Conservation (phyloP, 305 asterid genomes). For the Fraxinus angustifolia region DNA sequence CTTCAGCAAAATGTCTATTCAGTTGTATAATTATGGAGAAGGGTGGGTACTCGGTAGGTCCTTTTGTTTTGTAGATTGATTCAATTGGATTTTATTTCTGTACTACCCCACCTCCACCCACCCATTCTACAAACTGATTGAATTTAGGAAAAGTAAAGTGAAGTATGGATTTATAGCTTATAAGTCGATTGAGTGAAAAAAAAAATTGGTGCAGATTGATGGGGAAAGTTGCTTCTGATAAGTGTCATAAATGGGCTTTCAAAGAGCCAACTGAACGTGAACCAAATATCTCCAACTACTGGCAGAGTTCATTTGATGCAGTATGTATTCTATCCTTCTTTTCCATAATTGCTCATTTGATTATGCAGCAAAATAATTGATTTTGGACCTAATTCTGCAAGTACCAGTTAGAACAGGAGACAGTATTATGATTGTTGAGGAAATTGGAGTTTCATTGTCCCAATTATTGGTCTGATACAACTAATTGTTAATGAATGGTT, state of each 20-base stretch:
- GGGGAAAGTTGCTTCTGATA: background rate
- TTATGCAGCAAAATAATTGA: slow-evolving; percentile 12
- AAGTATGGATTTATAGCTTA: background rate
- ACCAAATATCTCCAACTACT: background rate
- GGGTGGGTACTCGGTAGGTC: slow-evolving; percentile 99
- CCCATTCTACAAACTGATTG: background rate
- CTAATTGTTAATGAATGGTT: slow-evolving; percentile 34
- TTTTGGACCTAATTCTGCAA: background rate
- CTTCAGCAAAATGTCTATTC: slow-evolving; percentile 99
- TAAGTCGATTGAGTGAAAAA: background rate
- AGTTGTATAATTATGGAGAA: slow-evolving; percentile 99
- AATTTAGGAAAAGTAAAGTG: background rate
- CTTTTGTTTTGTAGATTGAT: slow-evolving; percentile 29
- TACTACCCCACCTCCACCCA: slow-evolving; percentile 15
- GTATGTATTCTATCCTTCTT: background rate
- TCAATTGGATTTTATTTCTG: slow-evolving; percentile 29
- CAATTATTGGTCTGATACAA: slow-evolving; percentile 40
- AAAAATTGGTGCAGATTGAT: background rate
- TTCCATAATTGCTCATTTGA: background rate
- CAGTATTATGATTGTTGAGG: background rate
- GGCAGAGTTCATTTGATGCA: background rate
- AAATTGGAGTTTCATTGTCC: slow-evolving; percentile 30
- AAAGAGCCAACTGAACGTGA: background rate
- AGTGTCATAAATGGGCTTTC: background rate
- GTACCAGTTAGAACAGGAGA: background rate